Conservation (phyloP, 352 stramenopile species). For the Plasmopara muralis region DNA sequence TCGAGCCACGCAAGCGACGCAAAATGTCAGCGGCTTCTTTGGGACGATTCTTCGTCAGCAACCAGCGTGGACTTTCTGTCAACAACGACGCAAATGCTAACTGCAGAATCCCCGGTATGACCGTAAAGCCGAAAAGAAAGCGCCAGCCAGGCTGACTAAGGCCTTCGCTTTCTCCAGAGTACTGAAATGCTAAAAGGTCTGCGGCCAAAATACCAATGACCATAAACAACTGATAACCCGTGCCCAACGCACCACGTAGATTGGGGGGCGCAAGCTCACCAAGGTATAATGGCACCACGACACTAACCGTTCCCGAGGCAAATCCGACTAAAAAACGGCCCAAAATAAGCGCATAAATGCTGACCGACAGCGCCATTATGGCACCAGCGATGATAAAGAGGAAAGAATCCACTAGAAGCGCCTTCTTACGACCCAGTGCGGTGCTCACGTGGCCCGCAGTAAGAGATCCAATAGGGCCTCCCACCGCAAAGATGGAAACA, state of each 20-base stretch:
- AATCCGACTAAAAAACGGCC: conserved; percentile 68
- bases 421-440: conserved; percentile 52
- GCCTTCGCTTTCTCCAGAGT: conserved; percentile 47
- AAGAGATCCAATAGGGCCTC: conserved; percentile 57
- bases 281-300: conserved; percentile 67
- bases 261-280: conserved; percentile 65
- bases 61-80: conserved; percentile 61
- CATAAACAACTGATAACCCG: conserved; percentile 69
- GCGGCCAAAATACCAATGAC: conserved; percentile 56
- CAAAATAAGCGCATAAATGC: conserved; percentile 68
- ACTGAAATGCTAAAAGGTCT: conserved; percentile 52
- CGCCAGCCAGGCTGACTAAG: conserved; percentile 55
- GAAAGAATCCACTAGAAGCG: conserved; percentile 50
- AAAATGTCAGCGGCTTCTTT: conserved; percentile 71
- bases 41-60: conserved; percentile 63
- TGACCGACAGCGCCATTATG: conserved; percentile 53
- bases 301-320: conserved; percentile 56
- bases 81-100: conserved; percentile 52
- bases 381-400: conserved; percentile 55
- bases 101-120: conserved; percentile 55
- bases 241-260: conserved; percentile 60
- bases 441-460: conserved; percentile 51
- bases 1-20: conserved; percentile 53
- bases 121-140: conserved; percentile 62
- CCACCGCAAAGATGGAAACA: conserved; percentile 62